These are phyloP conservation scores for Begonia fuchsioides DNA, from an alignment of 306 rosid species.

Conservation along the genomic window DNA sequence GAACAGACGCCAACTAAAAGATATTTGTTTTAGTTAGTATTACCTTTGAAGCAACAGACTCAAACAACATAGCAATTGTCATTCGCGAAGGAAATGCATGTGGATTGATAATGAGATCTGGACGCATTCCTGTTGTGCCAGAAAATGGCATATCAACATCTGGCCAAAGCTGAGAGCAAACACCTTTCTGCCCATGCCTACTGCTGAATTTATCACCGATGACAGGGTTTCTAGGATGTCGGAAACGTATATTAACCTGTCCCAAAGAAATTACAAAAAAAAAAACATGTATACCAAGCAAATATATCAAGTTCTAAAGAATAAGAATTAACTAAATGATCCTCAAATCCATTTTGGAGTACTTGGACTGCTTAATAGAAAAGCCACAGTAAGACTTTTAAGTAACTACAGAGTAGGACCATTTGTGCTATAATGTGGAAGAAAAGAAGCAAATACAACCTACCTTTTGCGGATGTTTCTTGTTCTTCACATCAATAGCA, in stretches of 20 bases:
- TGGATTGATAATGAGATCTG: constrained; percentile 95
- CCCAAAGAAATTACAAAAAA: background rate
- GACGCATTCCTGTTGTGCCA: constrained; percentile 90
- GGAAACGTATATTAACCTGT: constrained; percentile 82
- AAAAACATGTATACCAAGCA: background rate
- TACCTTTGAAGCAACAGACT: constrained; percentile 98
- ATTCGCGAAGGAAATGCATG: constrained; percentile 99
- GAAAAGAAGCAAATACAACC: constrained; percentile 6
- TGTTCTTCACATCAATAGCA: constrained; percentile 53
- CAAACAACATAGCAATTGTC: constrained; percentile 98
- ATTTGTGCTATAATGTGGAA: background rate
- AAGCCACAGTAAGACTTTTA: too few relatives aligned
- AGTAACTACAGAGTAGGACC: too few relatives aligned
- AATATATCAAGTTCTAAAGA: too few relatives aligned
- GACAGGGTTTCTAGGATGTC: constrained; percentile 81
- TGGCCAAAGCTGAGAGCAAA: constrained; percentile 98
- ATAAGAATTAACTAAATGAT: too few relatives aligned
- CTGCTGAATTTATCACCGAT: constrained; percentile 98
- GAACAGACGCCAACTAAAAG: background rate
- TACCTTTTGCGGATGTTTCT: constrained; percentile 54
- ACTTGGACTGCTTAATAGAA: too few relatives aligned
- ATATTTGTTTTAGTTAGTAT: background rate
- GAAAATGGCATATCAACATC: constrained; percentile 97
- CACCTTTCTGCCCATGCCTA: constrained; percentile 98
- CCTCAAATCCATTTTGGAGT: too few relatives aligned